Base-by-base conservation (phyloP, 768 basidiomycete genomes). In the Rhodotorula graminis region DNA sequence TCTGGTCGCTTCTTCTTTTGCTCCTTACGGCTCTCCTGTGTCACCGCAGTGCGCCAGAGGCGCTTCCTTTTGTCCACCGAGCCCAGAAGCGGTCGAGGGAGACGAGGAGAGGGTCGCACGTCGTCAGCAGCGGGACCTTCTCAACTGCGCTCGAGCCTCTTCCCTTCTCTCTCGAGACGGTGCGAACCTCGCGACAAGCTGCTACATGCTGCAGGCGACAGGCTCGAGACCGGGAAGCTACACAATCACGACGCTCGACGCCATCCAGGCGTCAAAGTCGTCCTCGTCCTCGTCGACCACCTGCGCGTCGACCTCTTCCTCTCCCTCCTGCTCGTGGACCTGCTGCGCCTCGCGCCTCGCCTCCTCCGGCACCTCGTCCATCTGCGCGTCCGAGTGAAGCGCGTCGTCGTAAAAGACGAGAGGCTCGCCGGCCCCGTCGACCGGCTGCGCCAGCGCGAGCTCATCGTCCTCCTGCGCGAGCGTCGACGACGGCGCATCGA, bases 191-290 rank as follows among this genome's bases (percentile, higher is more conserved):
- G 49, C 47, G 15, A 6, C 25, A n/a, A 11, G 27, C 21, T 5
- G 50, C 11, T 12, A 25, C 50, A 27, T 49, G 42, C 21, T 14
- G 50, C 11, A 21, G 42, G 15, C 40, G 5, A 52, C 11, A 52
- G 8, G 50, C 50, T 7, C 50, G 23, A 25, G 25, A 47, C n/a
- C 2, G 1, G 49, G 37, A 33, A 40, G 29, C 31, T 19, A 62
- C 42, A 62, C 44, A 16, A 74, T 31, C 1, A 64, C 29, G 23
- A 74, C 73, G 46, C 67, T 64, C 62, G 49, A 15, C 31, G 29
- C 56, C 18, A 74, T 33, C 73, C 73, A 74, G 25, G 56, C 69
- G 31, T 56, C 63, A 37, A 72, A 60, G 12, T 72, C 58, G 52
- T 72, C 71, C 11, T 72, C 63, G 27, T 64, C 64, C 40, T 42